Percentiles rank a stretch among this genome's conserved stretches.
These are phyloP conservation scores for Arabidopsis lyrata DNA, from an alignment of 441 rosid species.

Conservation along the genomic window DNA sequence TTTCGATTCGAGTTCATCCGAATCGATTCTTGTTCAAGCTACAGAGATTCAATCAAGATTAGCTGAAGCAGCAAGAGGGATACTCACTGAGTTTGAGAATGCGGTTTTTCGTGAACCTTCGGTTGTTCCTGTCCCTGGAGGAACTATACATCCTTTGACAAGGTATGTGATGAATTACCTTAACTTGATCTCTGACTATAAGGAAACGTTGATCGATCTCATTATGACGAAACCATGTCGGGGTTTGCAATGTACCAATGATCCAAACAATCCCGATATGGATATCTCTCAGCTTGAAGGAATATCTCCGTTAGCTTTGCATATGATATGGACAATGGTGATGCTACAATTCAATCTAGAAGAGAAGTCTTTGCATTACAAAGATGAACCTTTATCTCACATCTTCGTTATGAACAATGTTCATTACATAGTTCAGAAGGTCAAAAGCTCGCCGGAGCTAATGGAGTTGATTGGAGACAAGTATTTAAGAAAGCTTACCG, in stretches of 20 bases:
- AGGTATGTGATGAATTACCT: slow-evolving; percentile 76
- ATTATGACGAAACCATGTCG: slow-evolving; percentile 78
- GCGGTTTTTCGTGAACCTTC: slow-evolving; percentile 76
- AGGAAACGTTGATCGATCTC: slow-evolving; percentile 64
- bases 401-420: slow-evolving; percentile 72
- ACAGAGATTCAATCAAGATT: slow-evolving; percentile 78
- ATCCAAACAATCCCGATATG: slow-evolving; percentile 60
- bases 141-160: slow-evolving; percentile 69
- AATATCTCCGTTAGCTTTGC: slow-evolving; percentile 72
- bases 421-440: slow-evolving; percentile 70
- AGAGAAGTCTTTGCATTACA: slow-evolving; percentile 63
- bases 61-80: slow-evolving; percentile 86
- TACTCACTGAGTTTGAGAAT: slow-evolving; percentile 78
- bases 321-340: slow-evolving; percentile 84
- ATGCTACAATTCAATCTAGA: slow-evolving; percentile 79
- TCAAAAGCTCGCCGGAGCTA: slow-evolving; percentile 62
- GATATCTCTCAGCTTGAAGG: slow-evolving; percentile 63
- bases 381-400: slow-evolving; percentile 57
- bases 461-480: slow-evolving; percentile 72
- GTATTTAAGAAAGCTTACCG: slow-evolving; percentile 58
- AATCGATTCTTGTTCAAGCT: slow-evolving; percentile 59
- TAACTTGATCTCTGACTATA: slow-evolving; percentile 69
- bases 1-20: slow-evolving; percentile 51
- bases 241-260: slow-evolving; percentile 64
- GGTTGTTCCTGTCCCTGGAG: slow-evolving; percentile 64